Conservation (phyloP, 345 rosid genomes). For the Lenwebbia sp. region DNA sequence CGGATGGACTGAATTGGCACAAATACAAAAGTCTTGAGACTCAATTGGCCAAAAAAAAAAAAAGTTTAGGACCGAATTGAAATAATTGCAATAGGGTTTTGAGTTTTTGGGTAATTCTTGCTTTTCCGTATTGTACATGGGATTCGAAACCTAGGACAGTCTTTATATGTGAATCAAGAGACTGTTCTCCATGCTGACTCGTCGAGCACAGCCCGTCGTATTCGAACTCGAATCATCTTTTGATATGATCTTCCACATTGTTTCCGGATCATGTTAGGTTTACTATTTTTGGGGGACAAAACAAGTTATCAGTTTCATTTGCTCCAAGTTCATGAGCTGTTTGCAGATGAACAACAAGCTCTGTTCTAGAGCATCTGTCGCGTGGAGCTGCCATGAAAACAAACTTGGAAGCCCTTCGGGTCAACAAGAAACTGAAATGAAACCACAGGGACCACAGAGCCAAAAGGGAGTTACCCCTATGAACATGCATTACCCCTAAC, state of each 20-base stretch:
- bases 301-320: neutral
- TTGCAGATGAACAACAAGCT: neutral
- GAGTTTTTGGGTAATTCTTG: too few relatives aligned
- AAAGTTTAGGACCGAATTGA: too few relatives aligned
- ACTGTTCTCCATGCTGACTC: neutral
- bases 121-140: neutral
- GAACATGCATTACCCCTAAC: neutral
- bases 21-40: too few relatives aligned
- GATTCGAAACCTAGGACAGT: neutral
- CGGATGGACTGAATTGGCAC: too few relatives aligned
- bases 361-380: neutral
- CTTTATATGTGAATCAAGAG: neutral
- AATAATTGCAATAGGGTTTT: too few relatives aligned
- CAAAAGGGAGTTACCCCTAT: neutral
- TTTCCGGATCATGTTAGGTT: neutral
- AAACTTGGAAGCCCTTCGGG: neutral
- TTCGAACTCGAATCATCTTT: neutral
- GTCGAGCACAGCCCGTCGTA: neutral
- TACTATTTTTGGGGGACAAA: neutral
- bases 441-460: neutral
- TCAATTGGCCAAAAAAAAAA: too few relatives aligned
- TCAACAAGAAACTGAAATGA: neutral
- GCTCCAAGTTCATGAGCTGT: neutral
- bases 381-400: neutral
- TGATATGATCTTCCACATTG: neutral